Percentiles rank a stretch among this genome's conserved stretches.
Evolutionary conservation across 2,329 filamentous ascomycete genomes (phyloP).

Genomic region (Hypocrella siamensis): DNA sequence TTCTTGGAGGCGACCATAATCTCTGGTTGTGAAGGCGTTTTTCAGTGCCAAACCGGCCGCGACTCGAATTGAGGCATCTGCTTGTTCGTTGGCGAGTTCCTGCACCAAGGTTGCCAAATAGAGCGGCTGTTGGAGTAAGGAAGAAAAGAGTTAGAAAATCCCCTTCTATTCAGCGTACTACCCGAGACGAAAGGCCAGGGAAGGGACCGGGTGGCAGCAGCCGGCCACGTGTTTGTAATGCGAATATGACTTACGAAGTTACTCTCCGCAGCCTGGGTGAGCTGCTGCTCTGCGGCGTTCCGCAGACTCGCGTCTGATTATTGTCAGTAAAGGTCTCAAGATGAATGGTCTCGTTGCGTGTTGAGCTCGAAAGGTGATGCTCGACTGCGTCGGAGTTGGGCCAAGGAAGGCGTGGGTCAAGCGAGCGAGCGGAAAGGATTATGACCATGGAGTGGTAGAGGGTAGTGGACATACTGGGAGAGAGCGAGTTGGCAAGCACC

Average conservation of each 20-base stretch:
- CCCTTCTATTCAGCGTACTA: no score
- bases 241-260: constrained; percentile 61
- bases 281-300: constrained; percentile 85
- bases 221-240: no score
- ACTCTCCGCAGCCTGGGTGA: constrained; percentile 77
- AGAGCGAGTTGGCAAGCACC: constrained; percentile 94
- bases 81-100: constrained; percentile 83
- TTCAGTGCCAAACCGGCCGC: constrained; percentile 94
- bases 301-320: constrained; percentile 70
- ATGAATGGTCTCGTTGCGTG: no score
- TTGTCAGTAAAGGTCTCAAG: no score
- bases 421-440: constrained; percentile 1
- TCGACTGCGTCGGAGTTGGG: no score
- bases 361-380: background rate
- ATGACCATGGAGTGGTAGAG: constrained; percentile 1
- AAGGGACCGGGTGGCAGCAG: constrained; percentile 3
- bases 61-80: constrained; percentile 70
- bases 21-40: constrained; percentile 93
- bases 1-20: constrained; percentile 72
- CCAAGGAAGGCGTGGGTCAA: background rate
- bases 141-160: background rate
- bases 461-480: constrained; percentile 53
- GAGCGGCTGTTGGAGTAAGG: constrained; percentile 67
- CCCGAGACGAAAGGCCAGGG: no score
- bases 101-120: constrained; percentile 88